phyloP scores from a whole-genome alignment of 2,329 filamentous ascomycete genomes.

The Xylariomycetidae sp. region DNA sequence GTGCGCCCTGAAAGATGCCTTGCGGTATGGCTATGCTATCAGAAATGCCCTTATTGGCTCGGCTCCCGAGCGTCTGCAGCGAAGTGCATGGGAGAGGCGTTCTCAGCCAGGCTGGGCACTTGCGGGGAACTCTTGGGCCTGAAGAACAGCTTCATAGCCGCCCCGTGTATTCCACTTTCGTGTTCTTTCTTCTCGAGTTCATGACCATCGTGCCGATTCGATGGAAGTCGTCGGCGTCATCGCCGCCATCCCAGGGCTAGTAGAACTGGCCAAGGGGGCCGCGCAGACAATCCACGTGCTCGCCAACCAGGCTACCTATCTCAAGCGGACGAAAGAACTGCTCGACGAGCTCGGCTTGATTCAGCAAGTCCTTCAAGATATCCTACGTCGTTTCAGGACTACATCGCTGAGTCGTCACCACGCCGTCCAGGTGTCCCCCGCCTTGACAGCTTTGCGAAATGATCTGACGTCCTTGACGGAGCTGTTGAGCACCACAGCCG shows the following conservation, averaged over 20 bases:
- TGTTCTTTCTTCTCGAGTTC: no score
- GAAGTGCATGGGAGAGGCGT: no score
- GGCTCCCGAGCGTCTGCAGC: no score
- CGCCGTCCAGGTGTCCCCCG: not conserved
- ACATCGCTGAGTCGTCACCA: not conserved
- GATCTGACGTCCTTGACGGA: not conserved
- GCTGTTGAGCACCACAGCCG: not conserved
- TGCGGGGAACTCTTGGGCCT: no score
- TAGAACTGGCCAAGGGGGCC: conserved; percentile 3
- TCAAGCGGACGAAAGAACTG: conserved; percentile 1
- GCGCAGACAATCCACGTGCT: conserved; percentile 1
- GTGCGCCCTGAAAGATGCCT: no score
- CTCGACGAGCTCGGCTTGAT: conserved; percentile 2
- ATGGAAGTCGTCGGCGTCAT: conserved; percentile 9
- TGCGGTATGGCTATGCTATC: no score
- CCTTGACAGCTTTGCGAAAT: not conserved
- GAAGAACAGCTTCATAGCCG: no score
- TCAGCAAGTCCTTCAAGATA: conserved; percentile 2
- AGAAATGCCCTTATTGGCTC: no score
- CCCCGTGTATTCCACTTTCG: no score
- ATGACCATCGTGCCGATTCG: no score
- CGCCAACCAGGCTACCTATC: conserved; percentile 1
- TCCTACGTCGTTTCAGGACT: conserved; percentile 1
- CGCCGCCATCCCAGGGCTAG: conserved; percentile 6
- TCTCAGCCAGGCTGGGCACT: no score